A percentile compares a stretch with the other conserved stretches of the same genome.
Conservation (phyloP, 2,329 filamentous ascomycete species). For the Trichoderma arundinaceum region DNA sequence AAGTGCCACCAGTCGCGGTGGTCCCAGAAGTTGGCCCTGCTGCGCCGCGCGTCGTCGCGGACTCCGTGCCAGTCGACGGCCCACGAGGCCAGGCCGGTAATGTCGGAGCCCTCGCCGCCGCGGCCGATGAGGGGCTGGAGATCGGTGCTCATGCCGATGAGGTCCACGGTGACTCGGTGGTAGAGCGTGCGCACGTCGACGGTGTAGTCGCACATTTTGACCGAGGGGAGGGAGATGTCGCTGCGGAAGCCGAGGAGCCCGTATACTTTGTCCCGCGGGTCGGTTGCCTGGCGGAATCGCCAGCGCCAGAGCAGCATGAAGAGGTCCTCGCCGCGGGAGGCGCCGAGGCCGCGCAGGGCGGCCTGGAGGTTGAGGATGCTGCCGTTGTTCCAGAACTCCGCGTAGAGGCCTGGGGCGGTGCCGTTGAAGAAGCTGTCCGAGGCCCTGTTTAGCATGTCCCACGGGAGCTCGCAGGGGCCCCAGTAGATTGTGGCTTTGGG, state of each 20-base stretch:
- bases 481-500: slow-evolving; percentile 13
- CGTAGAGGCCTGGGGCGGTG: neutral
- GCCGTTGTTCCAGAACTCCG: slow-evolving; percentile 13
- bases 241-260: slow-evolving; percentile 1
- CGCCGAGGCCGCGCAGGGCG: neutral
- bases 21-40: slow-evolving; percentile 13
- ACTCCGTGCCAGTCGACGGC: slow-evolving; percentile 14
- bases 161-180: slow-evolving; percentile 6
- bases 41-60: neutral
- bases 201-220: slow-evolving; percentile 4
- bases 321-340: slow-evolving; percentile 10
- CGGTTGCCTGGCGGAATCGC: neutral
- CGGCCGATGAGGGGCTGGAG: slow-evolving; percentile 14
- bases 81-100: slow-evolving; percentile 18
- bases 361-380: neutral
- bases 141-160: slow-evolving; percentile 19
- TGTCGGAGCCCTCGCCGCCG: slow-evolving; percentile 13
- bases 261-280: slow-evolving; percentile 21
- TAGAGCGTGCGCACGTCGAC: slow-evolving; percentile 24
- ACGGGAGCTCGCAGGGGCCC: slow-evolving; percentile 14
- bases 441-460: neutral
- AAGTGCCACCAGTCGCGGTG: slow-evolving; percentile 19
- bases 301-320: slow-evolving; percentile 26
- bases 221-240: neutral
- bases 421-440: slow-evolving; percentile 13